phyloP scores from a whole-genome alignment of 208 protist species.

The Leishmania braziliensis region DNA sequence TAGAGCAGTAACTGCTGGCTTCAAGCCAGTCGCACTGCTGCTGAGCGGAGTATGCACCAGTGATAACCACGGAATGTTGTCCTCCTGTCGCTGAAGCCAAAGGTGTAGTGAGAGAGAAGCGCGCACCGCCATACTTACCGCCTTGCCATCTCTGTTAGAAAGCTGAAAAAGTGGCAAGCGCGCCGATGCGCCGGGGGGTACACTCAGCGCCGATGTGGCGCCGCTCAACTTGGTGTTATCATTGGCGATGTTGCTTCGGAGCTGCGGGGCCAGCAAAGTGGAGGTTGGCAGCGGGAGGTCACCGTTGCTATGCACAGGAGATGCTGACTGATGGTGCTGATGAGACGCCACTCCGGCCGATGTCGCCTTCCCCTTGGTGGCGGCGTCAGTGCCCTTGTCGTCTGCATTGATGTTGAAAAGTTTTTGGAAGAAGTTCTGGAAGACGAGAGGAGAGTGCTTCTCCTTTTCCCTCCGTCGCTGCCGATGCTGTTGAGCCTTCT shows the following conservation, averaged over 20 bases:
- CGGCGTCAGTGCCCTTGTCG: conserved; percentile 1
- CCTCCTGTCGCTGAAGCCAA: conserved; percentile 20
- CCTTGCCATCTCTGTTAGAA: conserved; percentile 25
- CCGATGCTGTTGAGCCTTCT: not conserved
- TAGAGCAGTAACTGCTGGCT: not conserved
- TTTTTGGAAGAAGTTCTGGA: conserved; percentile 10
- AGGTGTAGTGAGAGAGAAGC: conserved; percentile 27
- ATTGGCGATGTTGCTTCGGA: not conserved
- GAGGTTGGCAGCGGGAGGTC: not conserved
- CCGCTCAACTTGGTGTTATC: not conserved
- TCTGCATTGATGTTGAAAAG: conserved; percentile 4
- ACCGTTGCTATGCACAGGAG: not conserved
- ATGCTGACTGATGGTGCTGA: not conserved
- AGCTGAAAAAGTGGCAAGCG: conserved; percentile 35
- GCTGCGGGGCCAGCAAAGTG: not conserved
- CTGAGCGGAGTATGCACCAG: conserved; percentile 6
- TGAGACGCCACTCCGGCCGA: not conserved
- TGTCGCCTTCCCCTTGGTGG: not conserved
- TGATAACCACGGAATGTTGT: conserved; percentile 13
- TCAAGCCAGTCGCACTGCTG: not conserved
- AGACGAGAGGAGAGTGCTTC: conserved; percentile 12
- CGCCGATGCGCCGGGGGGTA: conserved; percentile 27
- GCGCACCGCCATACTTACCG: conserved; percentile 20
- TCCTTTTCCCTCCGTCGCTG: not conserved
- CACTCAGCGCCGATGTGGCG: not conserved